phyloP scores from a whole-genome alignment of 2,329 filamentous ascomycete species.

The Ophiostoma sp. region DNA sequence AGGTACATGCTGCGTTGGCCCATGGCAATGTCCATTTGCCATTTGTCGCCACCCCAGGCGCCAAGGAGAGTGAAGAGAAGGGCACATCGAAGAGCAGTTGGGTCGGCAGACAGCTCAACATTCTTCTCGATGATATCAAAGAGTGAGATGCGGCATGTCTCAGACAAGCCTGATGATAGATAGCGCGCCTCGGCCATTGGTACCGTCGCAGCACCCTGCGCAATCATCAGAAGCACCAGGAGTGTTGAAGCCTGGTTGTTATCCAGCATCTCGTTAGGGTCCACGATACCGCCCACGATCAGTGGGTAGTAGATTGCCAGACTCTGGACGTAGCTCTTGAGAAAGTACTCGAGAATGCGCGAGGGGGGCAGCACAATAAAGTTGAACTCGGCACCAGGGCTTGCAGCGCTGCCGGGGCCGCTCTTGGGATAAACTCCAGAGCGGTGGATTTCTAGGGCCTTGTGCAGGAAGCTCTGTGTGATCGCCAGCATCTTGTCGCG shows the following conservation, averaged over 20 bases:
- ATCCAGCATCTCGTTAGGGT: slow-evolving; percentile 62
- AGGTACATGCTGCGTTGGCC: slow-evolving; percentile 69
- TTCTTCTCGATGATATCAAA: slow-evolving; percentile 69
- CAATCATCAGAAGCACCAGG: slow-evolving; percentile 64
- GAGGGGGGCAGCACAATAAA: slow-evolving; percentile 63
- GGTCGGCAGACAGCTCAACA: slow-evolving; percentile 61
- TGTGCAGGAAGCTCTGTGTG: slow-evolving; percentile 64
- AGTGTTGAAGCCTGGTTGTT: slow-evolving; percentile 62
- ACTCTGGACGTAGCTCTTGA: slow-evolving; percentile 60
- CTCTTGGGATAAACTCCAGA: slow-evolving; percentile 37
- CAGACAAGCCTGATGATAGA: slow-evolving; percentile 61
- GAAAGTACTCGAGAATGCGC: slow-evolving; percentile 61
- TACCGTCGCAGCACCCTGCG: slow-evolving; percentile 62
- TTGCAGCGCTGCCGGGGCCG: slow-evolving; percentile 40
- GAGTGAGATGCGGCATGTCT: slow-evolving; percentile 66
- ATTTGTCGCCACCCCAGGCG: slow-evolving; percentile 70
- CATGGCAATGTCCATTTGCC: slow-evolving; percentile 73
- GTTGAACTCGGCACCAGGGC: slow-evolving; percentile 42
- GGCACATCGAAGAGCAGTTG: slow-evolving; percentile 58
- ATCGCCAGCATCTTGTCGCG: slow-evolving; percentile 67
- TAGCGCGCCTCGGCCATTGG: slow-evolving; percentile 60
- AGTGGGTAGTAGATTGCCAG: slow-evolving; percentile 63
- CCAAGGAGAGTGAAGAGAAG: slow-evolving; percentile 63
- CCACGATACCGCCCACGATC: slow-evolving; percentile 54
- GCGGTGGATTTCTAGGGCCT: slow-evolving; percentile 63